phyloP scores from a whole-genome alignment of 352 stramenopile genomes.

The Globisporangium abappressorium region DNA sequence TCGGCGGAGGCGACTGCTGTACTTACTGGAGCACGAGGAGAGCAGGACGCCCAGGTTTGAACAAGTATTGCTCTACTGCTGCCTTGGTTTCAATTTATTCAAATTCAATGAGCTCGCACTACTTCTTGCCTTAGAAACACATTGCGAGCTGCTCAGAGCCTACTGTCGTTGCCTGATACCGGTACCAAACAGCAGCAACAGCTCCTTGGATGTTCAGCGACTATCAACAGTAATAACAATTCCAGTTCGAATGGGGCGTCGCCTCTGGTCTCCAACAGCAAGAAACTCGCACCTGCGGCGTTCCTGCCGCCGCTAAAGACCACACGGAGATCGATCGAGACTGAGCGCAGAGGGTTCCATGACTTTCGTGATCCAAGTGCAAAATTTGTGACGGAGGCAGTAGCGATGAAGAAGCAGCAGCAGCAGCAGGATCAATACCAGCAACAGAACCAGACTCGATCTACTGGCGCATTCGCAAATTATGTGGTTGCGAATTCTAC shows the following conservation, averaged over 20 bases:
- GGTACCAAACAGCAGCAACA: conserved; percentile 5
- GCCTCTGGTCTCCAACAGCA: not conserved
- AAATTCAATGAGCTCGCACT: too few relatives aligned
- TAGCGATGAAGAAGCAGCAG: not conserved
- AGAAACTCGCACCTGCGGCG: conserved; percentile 20
- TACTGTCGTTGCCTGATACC: conserved; percentile 27
- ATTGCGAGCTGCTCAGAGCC: conserved; percentile 28
- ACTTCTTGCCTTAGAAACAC: not conserved
- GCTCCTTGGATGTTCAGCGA: not conserved
- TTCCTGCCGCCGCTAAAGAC: conserved; percentile 36
- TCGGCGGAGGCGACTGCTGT: conserved; percentile 22
- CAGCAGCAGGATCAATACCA: not conserved
- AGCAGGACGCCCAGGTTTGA: conserved; percentile 21
- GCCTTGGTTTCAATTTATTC: too few relatives aligned
- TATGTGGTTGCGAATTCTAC: not conserved
- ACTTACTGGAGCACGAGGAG: conserved; percentile 25
- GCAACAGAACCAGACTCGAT: not conserved
- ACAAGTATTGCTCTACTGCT: too few relatives aligned
- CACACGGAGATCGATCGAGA: not conserved
- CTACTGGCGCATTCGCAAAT: not conserved
- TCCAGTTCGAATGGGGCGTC: not conserved
- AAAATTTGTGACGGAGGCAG: not conserved
- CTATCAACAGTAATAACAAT: conserved; percentile 2
- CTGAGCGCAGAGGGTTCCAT: conserved; percentile 6
- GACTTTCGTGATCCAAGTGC: not conserved